A percentile compares a stretch with the other conserved stretches of the same genome.
Conservation (phyloP, 164 flowering plant genomes). For the Berberis thunbergii region DNA sequence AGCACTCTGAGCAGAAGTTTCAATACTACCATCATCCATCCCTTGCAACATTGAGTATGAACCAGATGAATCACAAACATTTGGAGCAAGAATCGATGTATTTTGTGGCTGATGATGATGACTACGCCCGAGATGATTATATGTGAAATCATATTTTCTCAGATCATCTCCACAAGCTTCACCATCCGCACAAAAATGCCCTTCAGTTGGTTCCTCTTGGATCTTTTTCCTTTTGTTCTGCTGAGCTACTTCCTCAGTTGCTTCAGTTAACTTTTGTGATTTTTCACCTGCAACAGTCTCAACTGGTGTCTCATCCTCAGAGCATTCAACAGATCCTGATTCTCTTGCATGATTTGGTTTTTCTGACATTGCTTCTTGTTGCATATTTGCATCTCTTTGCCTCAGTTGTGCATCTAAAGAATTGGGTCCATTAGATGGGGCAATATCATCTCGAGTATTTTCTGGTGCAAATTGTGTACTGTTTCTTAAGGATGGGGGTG, state of each 20-base stretch:
- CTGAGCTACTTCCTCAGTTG: slow-evolving; percentile 8
- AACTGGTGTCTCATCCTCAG: neutral
- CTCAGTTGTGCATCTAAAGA: neutral
- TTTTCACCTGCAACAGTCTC: neutral
- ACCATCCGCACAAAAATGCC: slow-evolving; percentile 5
- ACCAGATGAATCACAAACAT: slow-evolving; percentile 7
- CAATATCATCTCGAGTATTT: neutral
- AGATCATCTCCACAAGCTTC: neutral
- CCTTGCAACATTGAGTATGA: slow-evolving; percentile 10
- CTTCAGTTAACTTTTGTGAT: slow-evolving; percentile 6
- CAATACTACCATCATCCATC: slow-evolving; percentile 32
- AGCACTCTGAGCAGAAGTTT: slow-evolving; percentile 61
- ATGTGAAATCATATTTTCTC: neutral
- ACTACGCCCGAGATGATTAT: slow-evolving; percentile 1
- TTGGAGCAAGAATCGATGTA: slow-evolving; percentile 5
- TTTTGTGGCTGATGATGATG: neutral
- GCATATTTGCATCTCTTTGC: neutral
- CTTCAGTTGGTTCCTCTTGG: slow-evolving; percentile 11
- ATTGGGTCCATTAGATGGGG: neutral
- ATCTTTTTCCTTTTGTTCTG: slow-evolving; percentile 12
- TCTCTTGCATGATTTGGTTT: neutral
- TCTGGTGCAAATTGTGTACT: neutral
- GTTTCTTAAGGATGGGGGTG: neutral
- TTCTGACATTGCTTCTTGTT: neutral
- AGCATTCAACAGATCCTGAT: no score